Evolutionary conservation across 2,329 filamentous ascomycete genomes (phyloP), one percentile per base, ranked within the genome.

Genomic region (Aspergillus fischeri): DNA sequence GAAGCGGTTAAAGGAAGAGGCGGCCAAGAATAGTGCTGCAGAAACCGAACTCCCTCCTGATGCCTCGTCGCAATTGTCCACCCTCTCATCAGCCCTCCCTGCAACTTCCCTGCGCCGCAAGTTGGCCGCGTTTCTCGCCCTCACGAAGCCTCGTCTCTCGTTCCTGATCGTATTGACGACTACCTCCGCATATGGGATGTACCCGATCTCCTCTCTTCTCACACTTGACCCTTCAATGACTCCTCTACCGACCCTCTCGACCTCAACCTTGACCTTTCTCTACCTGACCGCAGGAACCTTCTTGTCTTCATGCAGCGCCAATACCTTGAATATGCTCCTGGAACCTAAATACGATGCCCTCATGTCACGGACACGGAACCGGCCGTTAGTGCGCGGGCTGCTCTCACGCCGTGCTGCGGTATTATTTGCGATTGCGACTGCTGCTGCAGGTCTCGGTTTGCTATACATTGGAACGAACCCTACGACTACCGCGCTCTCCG

Each of bases 241-340:
- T 38, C 73, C 73, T 54, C 73, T 77, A 24, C 75, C 75, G 21
- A 91, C 94, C 0, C 82, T 97, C 53, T 79, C 77, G 2, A 78
- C 77, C 21, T 95, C 90, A 60, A 91, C 94, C 2, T 81, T 97
- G 54, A 99, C 94, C 8, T 87, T 97, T 20, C 81, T 95, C 52
- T 97, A 96, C 79, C 86, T 99, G 52, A 96, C 93, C 0, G 86
- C 86, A 3, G 93, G 94, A 58, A 97, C 94, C 0, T 86, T 92
- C 4, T 82, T 97, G 21, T 94, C 91, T 73, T 90, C 86, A n/a
- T 91, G 92, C 47, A 91, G 89, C 58, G 94, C 94, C 47, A 99
- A 99, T 72, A 86, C 94, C 1, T 81, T 97, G 63, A 99, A 99
- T 75, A 99, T 99, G 94, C 86, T 97, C 57, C 92, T 97, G 75